Base-by-base conservation (phyloP, 257 asterid species). In the Solanum peruvianum region DNA sequence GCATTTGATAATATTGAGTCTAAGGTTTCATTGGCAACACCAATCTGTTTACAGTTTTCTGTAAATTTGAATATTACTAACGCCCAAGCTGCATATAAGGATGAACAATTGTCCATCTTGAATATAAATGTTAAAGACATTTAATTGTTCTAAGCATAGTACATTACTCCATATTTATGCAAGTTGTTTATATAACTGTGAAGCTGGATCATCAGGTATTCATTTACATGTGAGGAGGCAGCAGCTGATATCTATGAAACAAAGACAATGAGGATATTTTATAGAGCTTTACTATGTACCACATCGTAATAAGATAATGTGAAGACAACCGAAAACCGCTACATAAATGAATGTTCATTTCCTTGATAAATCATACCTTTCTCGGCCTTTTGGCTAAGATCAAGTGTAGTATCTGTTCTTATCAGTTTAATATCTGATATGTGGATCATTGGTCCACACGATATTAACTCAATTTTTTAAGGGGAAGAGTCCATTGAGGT, bases 331-430 rank as follows among this genome's bases (percentile, higher is more conserved):
- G 13, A 69, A 31, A 69, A 12, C 6, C 3, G 23, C 6, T 69
- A 69, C 21, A 29, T 69, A 69, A 69, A 0, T 12, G 0, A 18
- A 29, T 7, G 1, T 8, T 31, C 0, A 1, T 15, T 69, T 0
- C 0, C 0, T 0, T 3, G 3, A 0, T 0, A 37, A 37, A 9
- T 15, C 90, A 87, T 87, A 90, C 90, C 88, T 88, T 90, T 89
- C 92, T 90, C 89, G 90, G 86, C 90, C 90, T 86, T 90, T 89
- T 89, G 91, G 91, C 91, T 89, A 89, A 90, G 92, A 72, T 18
- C 29, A 77, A 77, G 83, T 44, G 62, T 42, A 77, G 62, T 77
- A 42, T 77, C 1, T 42, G 62, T 42, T 77, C 39, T 44, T 77
- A 77, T 44, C 9, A 25, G 37, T 77, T 77, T 77, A 77, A 77